phyloP scores from a whole-genome alignment of 1,284 basidiomycete genomes.

The Pseudozyma sp. region DNA sequence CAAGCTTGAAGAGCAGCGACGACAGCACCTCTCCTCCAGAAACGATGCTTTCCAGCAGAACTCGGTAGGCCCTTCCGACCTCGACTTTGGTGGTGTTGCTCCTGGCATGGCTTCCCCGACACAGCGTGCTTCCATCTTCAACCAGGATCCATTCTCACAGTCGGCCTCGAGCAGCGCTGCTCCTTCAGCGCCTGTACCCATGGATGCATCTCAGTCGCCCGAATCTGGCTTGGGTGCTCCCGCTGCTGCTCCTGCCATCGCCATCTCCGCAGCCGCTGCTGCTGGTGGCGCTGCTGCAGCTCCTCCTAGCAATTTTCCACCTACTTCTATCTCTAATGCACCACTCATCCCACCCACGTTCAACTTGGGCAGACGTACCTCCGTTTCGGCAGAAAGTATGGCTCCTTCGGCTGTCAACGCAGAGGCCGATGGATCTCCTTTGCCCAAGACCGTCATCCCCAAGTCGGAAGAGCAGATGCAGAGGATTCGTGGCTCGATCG shows the following conservation, averaged over 20 bases:
- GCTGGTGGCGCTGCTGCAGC: conserved; percentile 6
- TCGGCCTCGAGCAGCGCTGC: not conserved
- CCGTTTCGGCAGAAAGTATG: conserved; percentile 97
- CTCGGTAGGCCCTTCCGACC: conserved; percentile 27
- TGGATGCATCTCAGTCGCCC: conserved; percentile 25
- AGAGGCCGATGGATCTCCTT: conserved; percentile 20
- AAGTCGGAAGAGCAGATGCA: conserved; percentile 87
- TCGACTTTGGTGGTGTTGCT: conserved; percentile 21
- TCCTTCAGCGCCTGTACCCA: conserved; percentile 19
- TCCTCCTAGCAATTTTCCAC: conserved; percentile 16
- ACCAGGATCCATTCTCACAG: conserved; percentile 32
- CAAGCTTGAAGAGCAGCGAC: conserved; percentile 84
- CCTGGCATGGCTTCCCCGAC: conserved; percentile 46
- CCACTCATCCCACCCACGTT: conserved; percentile 71
- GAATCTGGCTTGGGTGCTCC: conserved; percentile 4
- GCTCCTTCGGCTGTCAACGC: conserved; percentile 72
- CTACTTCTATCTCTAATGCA: conserved; percentile 11
- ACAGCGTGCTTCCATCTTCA: conserved; percentile 42
- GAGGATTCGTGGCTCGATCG: conserved; percentile 87
- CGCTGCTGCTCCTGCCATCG: not conserved
- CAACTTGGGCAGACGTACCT: conserved; percentile 90
- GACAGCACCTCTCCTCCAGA: conserved; percentile 72
- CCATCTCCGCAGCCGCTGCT: not conserved
- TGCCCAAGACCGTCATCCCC: conserved; percentile 69
- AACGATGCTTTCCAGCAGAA: conserved; percentile 48